Conservation (phyloP, 768 basidiomycete species). For the Ramaria rubella region DNA sequence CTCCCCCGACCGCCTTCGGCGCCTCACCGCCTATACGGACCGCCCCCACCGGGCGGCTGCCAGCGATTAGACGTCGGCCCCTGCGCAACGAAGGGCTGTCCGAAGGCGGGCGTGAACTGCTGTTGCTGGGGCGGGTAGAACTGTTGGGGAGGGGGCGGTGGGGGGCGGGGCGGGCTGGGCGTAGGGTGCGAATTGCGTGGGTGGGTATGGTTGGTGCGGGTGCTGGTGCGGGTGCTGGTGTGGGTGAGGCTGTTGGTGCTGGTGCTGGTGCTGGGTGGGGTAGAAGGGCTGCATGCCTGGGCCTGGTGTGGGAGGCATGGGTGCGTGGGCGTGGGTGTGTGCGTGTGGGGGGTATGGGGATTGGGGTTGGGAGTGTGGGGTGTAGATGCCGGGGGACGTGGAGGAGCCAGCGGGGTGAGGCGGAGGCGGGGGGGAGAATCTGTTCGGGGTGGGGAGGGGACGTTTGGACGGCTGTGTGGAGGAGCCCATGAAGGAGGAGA, state of each 20-base stretch:
- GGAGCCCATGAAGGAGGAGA: constrained; percentile 40
- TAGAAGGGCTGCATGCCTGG: not conserved
- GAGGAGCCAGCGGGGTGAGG: not conserved
- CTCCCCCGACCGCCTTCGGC: too few species aligned
- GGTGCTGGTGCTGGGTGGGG: not conserved
- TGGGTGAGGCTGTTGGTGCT: not conserved
- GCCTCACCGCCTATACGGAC: too few species aligned
- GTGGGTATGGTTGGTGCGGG: not conserved
- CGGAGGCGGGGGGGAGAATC: too few species aligned
- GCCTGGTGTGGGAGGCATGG: not conserved
- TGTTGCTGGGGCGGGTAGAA: too few species aligned
- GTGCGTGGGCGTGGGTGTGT: not conserved
- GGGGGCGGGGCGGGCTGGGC: too few species aligned
- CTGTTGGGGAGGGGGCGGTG: too few species aligned
- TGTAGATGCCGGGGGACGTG: not conserved
- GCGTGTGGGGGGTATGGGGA: not conserved
- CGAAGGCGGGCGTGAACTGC: too few species aligned
- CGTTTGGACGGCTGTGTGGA: not conserved
- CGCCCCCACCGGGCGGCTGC: too few species aligned
- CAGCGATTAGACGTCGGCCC: too few species aligned
- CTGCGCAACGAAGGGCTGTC: too few species aligned
- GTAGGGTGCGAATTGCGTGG: not conserved
- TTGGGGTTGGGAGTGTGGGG: not conserved
- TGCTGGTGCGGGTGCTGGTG: not conserved
- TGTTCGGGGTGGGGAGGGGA: not conserved